A percentile compares a stretch with the other conserved stretches of the same genome.
Conservation (phyloP, 768 basidiomycete species). For the Russula earlei region DNA sequence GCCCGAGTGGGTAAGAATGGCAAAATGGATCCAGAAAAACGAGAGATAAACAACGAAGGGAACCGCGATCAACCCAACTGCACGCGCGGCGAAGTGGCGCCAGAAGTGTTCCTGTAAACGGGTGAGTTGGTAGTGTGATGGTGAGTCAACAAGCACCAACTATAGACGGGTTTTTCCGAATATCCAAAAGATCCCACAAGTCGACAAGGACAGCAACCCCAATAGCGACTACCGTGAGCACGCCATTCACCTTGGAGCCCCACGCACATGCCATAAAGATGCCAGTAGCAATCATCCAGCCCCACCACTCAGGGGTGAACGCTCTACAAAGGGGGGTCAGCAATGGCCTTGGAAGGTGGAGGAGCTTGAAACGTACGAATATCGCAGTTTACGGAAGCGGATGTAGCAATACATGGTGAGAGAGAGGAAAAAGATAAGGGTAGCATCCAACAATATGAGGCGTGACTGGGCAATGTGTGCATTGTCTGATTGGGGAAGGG, state of each 20-base stretch:
- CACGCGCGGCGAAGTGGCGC: slow-evolving; percentile 82
- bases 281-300: slow-evolving; percentile 85
- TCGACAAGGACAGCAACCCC: slow-evolving; percentile 90
- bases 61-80: slow-evolving; percentile 74
- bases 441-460: slow-evolving; percentile 90
- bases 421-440: slow-evolving; percentile 91
- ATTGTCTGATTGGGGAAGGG: slow-evolving; percentile 56
- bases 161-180: slow-evolving; percentile 76
- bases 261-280: slow-evolving; percentile 92
- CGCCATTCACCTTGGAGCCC: slow-evolving; percentile 96
- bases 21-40: slow-evolving; percentile 95
- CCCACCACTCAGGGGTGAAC: slow-evolving; percentile 89
- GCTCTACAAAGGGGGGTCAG: slow-evolving; percentile 44
- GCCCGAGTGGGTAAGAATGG: slow-evolving; percentile 78
- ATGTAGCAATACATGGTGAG: slow-evolving; percentile 90
- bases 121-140: neutral
- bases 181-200: slow-evolving; percentile 88
- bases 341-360: neutral
- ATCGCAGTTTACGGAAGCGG: slow-evolving; percentile 89
- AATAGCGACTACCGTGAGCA: slow-evolving; percentile 81
- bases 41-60: slow-evolving; percentile 86
- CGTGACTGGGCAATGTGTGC: slow-evolving; percentile 95
- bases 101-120: slow-evolving; percentile 52
- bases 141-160: neutral
- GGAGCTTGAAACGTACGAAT: slow-evolving; percentile 44